These are phyloP conservation scores for Chalciporus sp. DNA, from an alignment of 1,284 basidiomycete species.

Conservation along the genomic window DNA sequence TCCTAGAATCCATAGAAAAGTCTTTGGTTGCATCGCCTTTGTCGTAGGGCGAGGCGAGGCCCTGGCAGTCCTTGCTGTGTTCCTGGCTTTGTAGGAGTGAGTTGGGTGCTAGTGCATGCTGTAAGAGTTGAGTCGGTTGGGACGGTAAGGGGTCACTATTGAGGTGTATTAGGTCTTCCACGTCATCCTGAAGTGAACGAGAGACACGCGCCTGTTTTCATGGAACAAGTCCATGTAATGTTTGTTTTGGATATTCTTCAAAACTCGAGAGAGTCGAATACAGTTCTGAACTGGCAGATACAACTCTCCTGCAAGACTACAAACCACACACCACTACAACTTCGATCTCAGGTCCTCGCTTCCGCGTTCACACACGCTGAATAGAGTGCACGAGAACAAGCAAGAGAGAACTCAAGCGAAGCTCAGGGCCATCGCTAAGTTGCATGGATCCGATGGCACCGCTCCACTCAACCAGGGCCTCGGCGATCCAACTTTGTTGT, in stretches of 20 bases:
- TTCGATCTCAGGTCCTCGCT: constrained; percentile 1
- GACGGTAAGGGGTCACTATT: constrained; percentile 27
- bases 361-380: neutral
- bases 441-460: neutral
- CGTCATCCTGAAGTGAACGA: constrained; percentile 10
- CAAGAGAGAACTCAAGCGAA: neutral
- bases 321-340: neutral
- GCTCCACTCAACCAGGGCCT: neutral
- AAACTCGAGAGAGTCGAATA: neutral
- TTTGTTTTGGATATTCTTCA: neutral
- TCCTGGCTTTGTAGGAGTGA: constrained; percentile 15
- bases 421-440: neutral
- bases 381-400: constrained; percentile 1
- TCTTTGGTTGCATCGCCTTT: constrained; percentile 15
- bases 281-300: neutral
- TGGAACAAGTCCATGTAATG: constrained; percentile 11
- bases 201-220: constrained; percentile 34
- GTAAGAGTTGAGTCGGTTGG: constrained; percentile 37
- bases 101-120: constrained; percentile 30
- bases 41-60: constrained; percentile 18
- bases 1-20: constrained; percentile 30
- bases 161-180: constrained; percentile 15
- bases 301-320: neutral
- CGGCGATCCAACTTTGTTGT: neutral
- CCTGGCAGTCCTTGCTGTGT: constrained; percentile 7